Evolutionary conservation across 805 yeast species (phyloP).

Genomic region (Metschnikowia cerradonensis): DNA sequence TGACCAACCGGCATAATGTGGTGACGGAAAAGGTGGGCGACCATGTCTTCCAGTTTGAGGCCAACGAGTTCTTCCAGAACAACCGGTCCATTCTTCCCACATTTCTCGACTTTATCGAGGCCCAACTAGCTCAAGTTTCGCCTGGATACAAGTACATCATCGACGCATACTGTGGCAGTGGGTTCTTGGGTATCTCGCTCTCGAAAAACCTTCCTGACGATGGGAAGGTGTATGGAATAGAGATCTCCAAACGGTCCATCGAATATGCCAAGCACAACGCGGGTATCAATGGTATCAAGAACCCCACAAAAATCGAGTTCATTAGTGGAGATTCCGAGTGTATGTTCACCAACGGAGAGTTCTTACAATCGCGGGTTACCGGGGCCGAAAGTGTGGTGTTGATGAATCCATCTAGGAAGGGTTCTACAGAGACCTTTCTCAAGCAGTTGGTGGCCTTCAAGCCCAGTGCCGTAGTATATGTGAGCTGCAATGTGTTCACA

Average conservation of each 20-base stretch:
- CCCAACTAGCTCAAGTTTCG: slow-evolving; percentile 13
- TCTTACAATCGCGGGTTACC: slow-evolving; percentile 21
- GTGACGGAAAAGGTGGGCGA: slow-evolving; percentile 36
- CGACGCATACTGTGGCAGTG: slow-evolving; percentile 46
- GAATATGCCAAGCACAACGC: slow-evolving; percentile 39
- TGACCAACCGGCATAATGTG: slow-evolving; percentile 24
- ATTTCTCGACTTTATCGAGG: slow-evolving; percentile 29
- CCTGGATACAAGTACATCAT: slow-evolving; percentile 24
- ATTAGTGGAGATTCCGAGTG: slow-evolving; percentile 36
- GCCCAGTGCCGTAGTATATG: slow-evolving; percentile 37
- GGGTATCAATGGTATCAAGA: slow-evolving; percentile 31
- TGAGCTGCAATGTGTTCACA: slow-evolving; percentile 44
- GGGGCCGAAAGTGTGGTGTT: slow-evolving; percentile 36
- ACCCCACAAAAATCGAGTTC: slow-evolving; percentile 28
- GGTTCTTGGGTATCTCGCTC: slow-evolving; percentile 40
- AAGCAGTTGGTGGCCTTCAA: slow-evolving; percentile 33
- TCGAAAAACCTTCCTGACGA: slow-evolving; percentile 23
- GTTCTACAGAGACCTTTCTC: slow-evolving; percentile 33
- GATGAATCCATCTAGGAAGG: slow-evolving; percentile 46
- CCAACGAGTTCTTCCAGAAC: slow-evolving; percentile 45
- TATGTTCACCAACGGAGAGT: slow-evolving; percentile 27
- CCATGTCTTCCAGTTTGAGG: slow-evolving; percentile 34
- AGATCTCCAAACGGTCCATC: slow-evolving; percentile 30
- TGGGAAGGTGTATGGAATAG: slow-evolving; percentile 41
- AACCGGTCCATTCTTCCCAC: slow-evolving; percentile 35